Evolutionary conservation across 1,139 yeast genomes (phyloP), one percentile per base, ranked within the genome.

Genomic region (Lodderomyces elongisporus): DNA sequence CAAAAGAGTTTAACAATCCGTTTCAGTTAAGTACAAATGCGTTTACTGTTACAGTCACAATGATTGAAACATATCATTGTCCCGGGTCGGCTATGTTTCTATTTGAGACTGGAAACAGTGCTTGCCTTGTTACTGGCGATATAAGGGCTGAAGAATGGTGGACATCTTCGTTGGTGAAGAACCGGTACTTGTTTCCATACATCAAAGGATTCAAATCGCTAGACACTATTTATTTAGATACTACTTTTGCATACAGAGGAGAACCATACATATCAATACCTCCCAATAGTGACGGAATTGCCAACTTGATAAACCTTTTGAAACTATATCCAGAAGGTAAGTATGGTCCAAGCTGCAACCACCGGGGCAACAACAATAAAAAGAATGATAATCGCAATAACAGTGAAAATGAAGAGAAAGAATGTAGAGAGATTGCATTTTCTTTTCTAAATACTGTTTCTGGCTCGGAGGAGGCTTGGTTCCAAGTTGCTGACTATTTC

Each of bases 51-150:
- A n/a, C n/a, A n/a, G n/a, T n/a, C n/a, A n/a, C n/a, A n/a, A n/a
- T n/a, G n/a, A n/a, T n/a, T n/a, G n/a, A n/a, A n/a, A n/a, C n/a
- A n/a, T n/a, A n/a, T n/a, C n/a, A n/a, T 10, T 79, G 85, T 44
- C 79, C 82, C 4, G 85, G 85, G 2, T 64, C 82, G 3, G 60
- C 64, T 4, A 74, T 78, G 79, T 69, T 74, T 38, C 57, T 78
- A 25, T 42, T 79, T 1, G 75, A 76, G 42, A 49, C 58, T 3
- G 29, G 36, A 1, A 28, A 31, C 1, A 32, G 34, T 4, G 50
- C 72, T 0, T 68, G 77, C 1, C 51, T 78, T 4, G 56, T 66
- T 14, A 77, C 84, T 0, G 85, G 85, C 2, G 85, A 79, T 45
- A 40, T 76, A 7, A 56, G 83, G 23, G 80, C 80, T 1, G 85